phyloP scores from a whole-genome alignment of 1,284 basidiomycete species.

The Rugosomyces carneus region DNA sequence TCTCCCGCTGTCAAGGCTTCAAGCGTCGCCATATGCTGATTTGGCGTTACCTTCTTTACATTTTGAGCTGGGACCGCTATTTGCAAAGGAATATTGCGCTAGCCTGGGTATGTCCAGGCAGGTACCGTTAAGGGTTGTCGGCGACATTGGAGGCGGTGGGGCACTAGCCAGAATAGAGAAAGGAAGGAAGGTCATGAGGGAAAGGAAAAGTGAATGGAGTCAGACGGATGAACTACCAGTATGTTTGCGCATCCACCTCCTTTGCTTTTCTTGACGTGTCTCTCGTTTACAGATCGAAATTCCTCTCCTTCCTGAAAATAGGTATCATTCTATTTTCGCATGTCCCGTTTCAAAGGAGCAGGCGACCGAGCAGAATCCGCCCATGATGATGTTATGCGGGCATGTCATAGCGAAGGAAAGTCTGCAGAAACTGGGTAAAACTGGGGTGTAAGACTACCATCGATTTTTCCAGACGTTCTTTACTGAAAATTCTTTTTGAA shows the following conservation, averaged over 20 bases:
- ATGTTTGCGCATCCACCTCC: constrained; percentile 22
- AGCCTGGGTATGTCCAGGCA: constrained; percentile 83
- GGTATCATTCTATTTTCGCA: constrained; percentile 96
- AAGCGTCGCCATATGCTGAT: constrained; percentile 70
- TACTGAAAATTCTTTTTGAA: constrained; percentile 3
- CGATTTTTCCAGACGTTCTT: constrained; percentile 5
- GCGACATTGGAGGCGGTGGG: constrained; percentile 87
- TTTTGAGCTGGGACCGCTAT: constrained; percentile 72
- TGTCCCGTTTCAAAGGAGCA: constrained; percentile 99
- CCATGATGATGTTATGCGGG: constrained; percentile 96
- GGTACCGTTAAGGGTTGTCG: constrained; percentile 80
- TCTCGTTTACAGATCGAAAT: constrained; percentile 81
- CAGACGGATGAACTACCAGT: constrained; percentile 88
- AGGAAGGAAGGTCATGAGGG: constrained; percentile 87
- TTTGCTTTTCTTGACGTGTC: constrained; percentile 5
- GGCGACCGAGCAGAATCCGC: constrained; percentile 88
- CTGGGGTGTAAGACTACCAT: constrained; percentile 63
- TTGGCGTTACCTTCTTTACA: constrained; percentile 65
- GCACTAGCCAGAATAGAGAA: constrained; percentile 89
- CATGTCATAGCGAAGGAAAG: constrained; percentile 92
- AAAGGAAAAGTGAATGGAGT: constrained; percentile 87
- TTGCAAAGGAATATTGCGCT: constrained; percentile 87
- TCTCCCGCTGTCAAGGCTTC: constrained; percentile 57
- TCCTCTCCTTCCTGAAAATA: constrained; percentile 75
- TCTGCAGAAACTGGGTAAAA: constrained; percentile 79